A percentile compares a stretch with the other conserved stretches of the same genome.
These are phyloP conservation scores for Tetracladium setigerum DNA, from an alignment of 495 filamentous ascomycete species.

Conservation along the genomic window DNA sequence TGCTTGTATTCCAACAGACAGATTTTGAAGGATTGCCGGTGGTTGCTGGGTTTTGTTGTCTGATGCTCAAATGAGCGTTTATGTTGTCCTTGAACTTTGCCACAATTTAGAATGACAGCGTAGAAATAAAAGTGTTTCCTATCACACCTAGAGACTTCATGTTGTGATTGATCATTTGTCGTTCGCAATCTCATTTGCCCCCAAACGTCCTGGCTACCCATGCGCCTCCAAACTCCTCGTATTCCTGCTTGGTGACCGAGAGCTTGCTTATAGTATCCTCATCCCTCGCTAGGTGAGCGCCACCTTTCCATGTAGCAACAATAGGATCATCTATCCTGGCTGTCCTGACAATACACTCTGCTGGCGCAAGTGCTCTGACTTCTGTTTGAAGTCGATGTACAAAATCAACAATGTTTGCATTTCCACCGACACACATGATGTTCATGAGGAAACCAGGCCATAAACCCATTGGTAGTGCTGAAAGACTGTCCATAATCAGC, in stretches of 20 bases:
- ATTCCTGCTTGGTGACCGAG: conserved; percentile 78
- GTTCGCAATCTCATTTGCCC: too few species aligned
- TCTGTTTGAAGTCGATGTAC: conserved; percentile 75
- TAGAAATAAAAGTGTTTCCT: too few species aligned
- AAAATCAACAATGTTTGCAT: conserved; percentile 71
- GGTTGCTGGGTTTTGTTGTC: too few species aligned
- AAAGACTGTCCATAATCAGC: conserved; percentile 71
- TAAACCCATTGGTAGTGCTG: conserved; percentile 64
- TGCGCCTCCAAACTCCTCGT: conserved; percentile 73
- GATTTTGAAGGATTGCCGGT: too few species aligned
- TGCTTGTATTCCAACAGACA: too few species aligned
- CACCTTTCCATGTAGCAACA: conserved; percentile 78
- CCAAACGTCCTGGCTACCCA: conserved; percentile 72
- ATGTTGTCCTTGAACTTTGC: too few species aligned
- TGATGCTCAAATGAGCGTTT: too few species aligned
- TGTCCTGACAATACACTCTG: conserved; percentile 70
- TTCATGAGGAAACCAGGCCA: conserved; percentile 80
- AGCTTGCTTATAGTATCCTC: conserved; percentile 50
- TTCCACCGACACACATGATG: conserved; percentile 84
- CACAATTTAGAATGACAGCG: too few species aligned
- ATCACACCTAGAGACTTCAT: too few species aligned
- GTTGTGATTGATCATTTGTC: too few species aligned
- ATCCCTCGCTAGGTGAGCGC: conserved; percentile 64
- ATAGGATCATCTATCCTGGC: conserved; percentile 66
- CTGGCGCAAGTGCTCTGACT: conserved; percentile 63